These are phyloP conservation scores for Lentinula aciculospora DNA, from an alignment of 768 basidiomycete species.

Conservation along the genomic window DNA sequence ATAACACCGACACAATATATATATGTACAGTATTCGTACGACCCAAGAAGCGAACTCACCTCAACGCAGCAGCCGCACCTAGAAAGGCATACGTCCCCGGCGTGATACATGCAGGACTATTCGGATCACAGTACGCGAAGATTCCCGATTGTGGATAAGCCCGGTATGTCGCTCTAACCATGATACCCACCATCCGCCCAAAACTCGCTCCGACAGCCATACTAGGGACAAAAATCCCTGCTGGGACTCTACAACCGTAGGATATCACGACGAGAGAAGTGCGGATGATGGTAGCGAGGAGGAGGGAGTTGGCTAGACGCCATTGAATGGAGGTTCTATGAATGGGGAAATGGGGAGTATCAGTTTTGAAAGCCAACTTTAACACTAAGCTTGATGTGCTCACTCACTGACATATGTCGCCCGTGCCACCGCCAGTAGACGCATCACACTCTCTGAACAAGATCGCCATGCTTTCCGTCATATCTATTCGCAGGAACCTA, in stretches of 20 bases:
- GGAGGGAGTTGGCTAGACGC: constrained; percentile 88
- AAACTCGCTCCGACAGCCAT: constrained; percentile 99
- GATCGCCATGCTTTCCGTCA: constrained; percentile 95
- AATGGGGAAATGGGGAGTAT: not conserved
- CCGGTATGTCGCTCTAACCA: constrained; percentile 85
- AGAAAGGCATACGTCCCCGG: constrained; percentile 98
- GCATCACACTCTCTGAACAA: constrained; percentile 90
- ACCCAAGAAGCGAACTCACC: constrained; percentile 36
- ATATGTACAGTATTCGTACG: not conserved
- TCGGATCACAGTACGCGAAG: constrained; percentile 86
- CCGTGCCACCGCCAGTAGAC: constrained; percentile 55
- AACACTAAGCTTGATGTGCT: not conserved
- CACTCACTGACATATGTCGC: constrained; percentile 93
- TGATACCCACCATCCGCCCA: constrained; percentile 94
- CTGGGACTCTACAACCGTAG: constrained; percentile 95
- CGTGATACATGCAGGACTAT: constrained; percentile 87
- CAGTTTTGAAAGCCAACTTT: not conserved
- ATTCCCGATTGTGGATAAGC: constrained; percentile 41
- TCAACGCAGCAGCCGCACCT: constrained; percentile 93
- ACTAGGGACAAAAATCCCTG: constrained; percentile 97
- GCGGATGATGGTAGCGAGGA: constrained; percentile 88
- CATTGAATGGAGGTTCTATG: constrained; percentile 83
- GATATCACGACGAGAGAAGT: constrained; percentile 84
- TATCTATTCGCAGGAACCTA: constrained; percentile 90
- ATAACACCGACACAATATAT: not conserved